Evolutionary conservation across 2,329 filamentous ascomycete genomes (phyloP).

Genomic region (Paramyrothecium roridum): DNA sequence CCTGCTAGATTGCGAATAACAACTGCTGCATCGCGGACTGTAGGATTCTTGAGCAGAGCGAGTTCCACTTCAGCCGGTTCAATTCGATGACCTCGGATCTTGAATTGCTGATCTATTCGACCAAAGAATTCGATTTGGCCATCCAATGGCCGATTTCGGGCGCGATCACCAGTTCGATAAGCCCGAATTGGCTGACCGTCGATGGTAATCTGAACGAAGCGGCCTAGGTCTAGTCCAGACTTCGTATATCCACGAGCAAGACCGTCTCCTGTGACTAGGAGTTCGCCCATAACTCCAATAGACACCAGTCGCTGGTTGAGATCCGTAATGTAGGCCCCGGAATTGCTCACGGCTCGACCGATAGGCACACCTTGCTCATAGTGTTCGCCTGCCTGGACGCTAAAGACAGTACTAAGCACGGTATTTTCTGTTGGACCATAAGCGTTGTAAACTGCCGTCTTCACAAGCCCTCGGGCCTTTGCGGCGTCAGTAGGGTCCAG

Average conservation of each 20-base stretch:
- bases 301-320: conserved; percentile 10
- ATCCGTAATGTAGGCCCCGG: conserved; percentile 16
- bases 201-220: conserved; percentile 10
- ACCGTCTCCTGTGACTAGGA: conserved; percentile 18
- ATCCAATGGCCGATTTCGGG: conserved; percentile 8
- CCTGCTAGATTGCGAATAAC: conserved; percentile 2
- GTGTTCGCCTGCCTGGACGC: neutral
- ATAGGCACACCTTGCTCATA: conserved; percentile 17
- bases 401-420: conserved; percentile 11
- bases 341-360: conserved; percentile 14
- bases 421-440: conserved; percentile 21
- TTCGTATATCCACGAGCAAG: conserved; percentile 15
- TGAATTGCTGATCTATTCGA: conserved; percentile 17
- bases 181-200: conserved; percentile 1
- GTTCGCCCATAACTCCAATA: conserved; percentile 17
- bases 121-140: conserved; percentile 18
- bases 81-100: conserved; percentile 20
- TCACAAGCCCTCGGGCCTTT: neutral
- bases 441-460: conserved; percentile 7
- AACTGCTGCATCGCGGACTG: conserved; percentile 3
- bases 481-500: conserved; percentile 7
- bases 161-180: conserved; percentile 18
- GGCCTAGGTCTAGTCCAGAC: conserved; percentile 1
- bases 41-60: neutral
- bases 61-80: conserved; percentile 16